phyloP scores from a whole-genome alignment of 164 flowering plant genomes.

The Hamamelis virginiana region DNA sequence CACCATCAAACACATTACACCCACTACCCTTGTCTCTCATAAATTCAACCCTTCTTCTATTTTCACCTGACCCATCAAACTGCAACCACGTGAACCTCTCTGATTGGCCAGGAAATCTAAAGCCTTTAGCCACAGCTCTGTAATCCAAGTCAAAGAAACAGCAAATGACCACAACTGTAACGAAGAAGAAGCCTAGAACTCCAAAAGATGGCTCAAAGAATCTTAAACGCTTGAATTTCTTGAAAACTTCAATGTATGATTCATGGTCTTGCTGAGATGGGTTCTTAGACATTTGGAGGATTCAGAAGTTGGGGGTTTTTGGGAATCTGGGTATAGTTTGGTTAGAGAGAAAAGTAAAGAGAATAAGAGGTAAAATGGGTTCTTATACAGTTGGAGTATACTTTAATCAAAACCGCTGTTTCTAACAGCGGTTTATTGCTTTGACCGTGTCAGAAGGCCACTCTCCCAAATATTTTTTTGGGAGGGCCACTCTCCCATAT shows the following conservation, averaged over 20 bases:
- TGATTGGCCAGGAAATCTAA: conserved; percentile 25
- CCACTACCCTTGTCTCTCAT: conserved; percentile 28
- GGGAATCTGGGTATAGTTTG: conserved; percentile 3
- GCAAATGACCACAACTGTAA: conserved; percentile 41
- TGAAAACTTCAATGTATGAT: conserved; percentile 29
- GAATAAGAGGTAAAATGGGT: neutral
- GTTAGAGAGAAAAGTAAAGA: neutral
- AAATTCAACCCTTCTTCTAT: conserved; percentile 30
- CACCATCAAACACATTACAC: conserved; percentile 76
- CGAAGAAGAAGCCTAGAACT: conserved; percentile 47
- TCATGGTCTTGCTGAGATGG: conserved; percentile 25
- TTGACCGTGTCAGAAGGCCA: no score
- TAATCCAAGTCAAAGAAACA: conserved; percentile 75
- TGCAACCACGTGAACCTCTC: conserved; percentile 44
- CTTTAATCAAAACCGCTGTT: no score
- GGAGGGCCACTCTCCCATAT: no score
- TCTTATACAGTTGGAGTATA: no score
- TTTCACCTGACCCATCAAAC: conserved; percentile 14
- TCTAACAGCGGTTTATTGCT: no score
- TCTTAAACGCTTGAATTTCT: conserved; percentile 54
- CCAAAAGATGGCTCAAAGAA: conserved; percentile 56
- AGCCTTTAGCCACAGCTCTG: conserved; percentile 40
- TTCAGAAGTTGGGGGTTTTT: neutral
- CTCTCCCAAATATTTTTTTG: no score
- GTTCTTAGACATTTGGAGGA: conserved; percentile 26